Base-by-base conservation (phyloP, 2,329 filamentous ascomycete species). In the Xylaria polymorpha region DNA sequence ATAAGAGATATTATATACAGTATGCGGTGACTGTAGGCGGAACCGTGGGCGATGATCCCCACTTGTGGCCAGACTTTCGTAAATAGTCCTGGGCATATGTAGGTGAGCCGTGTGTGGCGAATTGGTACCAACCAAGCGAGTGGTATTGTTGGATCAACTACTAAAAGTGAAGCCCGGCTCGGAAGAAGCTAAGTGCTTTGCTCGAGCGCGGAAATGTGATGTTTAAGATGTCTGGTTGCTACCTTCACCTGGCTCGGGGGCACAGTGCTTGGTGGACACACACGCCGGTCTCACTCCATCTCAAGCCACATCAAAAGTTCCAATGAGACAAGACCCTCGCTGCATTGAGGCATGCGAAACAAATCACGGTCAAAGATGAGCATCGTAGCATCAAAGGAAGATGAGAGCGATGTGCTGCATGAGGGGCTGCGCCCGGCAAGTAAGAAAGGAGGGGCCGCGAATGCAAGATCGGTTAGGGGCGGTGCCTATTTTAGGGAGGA, bases 401-500 rank as follows among this genome's bases (percentile, higher is more conserved):
- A 59, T 51, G n/a, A 50, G 41, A 41, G 32, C 37, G 50, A 48
- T 48, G 35, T 61, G 39, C 50, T 48, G 61, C 37, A 58, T 55
- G 66, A 64, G 61, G 53, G 70, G 64, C 64, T 64, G 50, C 56
- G 60, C 61, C 51, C 51, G 60, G 50, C 60, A 64, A 51, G 53
- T 59, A 51, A 44, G 43, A 50, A 53, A 60, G 48, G 53, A 48
- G 64, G 66, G 66, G 64, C 55, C 10, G 35, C 8, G 29, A 48
- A 62, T 53, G 70, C 61, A 69, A 55, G 51, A 61, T 65, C 32
- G 61, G 57, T 41, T 32, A 43, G 44, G 25, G 57, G 48, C 63
- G 68, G 70, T 68, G 65, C 59, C 70, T 72, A 72, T 72, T 72
- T 66, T 68, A 53, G 61, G 61, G 66, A 72, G 64, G 67, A 71